Conservation (phyloP, 2,329 filamentous ascomycete genomes). For the Parastagonospora nodorum region DNA sequence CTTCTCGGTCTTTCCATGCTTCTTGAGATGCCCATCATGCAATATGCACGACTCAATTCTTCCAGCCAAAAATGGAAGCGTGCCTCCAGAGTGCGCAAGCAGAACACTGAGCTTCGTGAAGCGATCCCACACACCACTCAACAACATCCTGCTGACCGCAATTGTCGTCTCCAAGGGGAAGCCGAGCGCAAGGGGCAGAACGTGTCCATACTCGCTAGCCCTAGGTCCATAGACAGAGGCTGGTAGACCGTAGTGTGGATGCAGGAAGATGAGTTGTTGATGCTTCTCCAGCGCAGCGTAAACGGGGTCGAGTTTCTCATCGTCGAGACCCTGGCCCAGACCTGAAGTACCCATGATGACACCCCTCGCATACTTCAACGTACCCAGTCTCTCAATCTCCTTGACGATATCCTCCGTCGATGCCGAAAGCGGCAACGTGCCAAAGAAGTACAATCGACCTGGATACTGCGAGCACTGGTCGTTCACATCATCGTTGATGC, state of each 20-base stretch:
- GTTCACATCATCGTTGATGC: conserved; percentile 80
- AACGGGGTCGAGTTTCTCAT: conserved; percentile 72
- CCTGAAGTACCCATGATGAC: conserved; percentile 87
- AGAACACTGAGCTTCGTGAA: conserved; percentile 73
- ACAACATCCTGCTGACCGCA: conserved; percentile 82
- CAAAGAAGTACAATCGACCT: conserved; percentile 80
- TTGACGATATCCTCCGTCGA: conserved; percentile 63
- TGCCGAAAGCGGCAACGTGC: conserved; percentile 76
- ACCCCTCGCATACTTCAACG: conserved; percentile 74
- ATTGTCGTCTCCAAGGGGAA: conserved; percentile 95
- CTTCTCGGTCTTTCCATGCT: conserved; percentile 63
- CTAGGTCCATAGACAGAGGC: conserved; percentile 77
- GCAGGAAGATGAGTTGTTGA: conserved; percentile 75
- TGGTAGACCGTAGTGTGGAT: conserved; percentile 90
- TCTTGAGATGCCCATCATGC: conserved; percentile 78
- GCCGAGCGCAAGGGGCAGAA: conserved; percentile 81
- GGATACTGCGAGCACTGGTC: conserved; percentile 69
- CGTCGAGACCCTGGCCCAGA: conserved; percentile 79
- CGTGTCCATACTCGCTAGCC: conserved; percentile 79
- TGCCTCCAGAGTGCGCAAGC: conserved; percentile 86
- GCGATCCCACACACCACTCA: conserved; percentile 83
- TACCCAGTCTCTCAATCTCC: conserved; percentile 67
- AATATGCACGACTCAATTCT: conserved; percentile 85
- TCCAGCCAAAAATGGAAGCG: conserved; percentile 85
- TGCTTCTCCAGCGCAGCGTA: conserved; percentile 71